Base-by-base conservation (phyloP, 140 eudicot genomes). In the Erigeron philadelphicus region DNA sequence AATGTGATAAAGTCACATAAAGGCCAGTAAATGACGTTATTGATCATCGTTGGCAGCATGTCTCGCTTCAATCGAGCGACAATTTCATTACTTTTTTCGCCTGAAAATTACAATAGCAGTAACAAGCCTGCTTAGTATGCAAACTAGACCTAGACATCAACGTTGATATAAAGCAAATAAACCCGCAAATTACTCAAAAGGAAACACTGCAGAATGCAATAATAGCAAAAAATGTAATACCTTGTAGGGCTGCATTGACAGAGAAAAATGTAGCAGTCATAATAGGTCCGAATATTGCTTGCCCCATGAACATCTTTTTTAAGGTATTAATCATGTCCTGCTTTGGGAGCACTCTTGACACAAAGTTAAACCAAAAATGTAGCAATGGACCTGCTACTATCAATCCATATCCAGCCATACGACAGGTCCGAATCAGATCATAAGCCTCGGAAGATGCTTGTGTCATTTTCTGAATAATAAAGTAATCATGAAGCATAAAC, bases 361-460 rank as follows among this genome's bases (percentile, higher is more conserved):
- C 69, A n/a, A 83, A 78, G 74, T 89, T 89, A 88, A 89, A 93
- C 98, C 96, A 93, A 42, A 66, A 80, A 80, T 89, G 98, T 79
- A 93, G 60, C 0, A 83, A 35, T 18, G 98, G 96, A 38, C 98
- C 98, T 62, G 85, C 55, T 55, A 86, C 67, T 9, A 89, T 11
- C 87, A 85, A 6, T 18, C 96, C 98, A 55, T 79, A 88, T 50
- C 98, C 95, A 79, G 88, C 98, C 98, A 93, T 86, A 35, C 96
- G 93, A 62, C 81, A 59, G 8, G 88, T 88, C 64, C 96, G 76
- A 38, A 80, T 62, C 25, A 79, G 57, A 81, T 86, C 93, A 78
- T 86, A 93, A 18, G 80, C 18, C 80, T 86, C 91, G 45, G 80
- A 70, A 45, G 85, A 73, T 65, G 73, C 70, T 53, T 21, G 65